Percentiles rank a stretch among this genome's conserved stretches.
These are phyloP conservation scores for Fusarium burgessii DNA, from an alignment of 2,329 filamentous ascomycete genomes.

Conservation along the genomic window DNA sequence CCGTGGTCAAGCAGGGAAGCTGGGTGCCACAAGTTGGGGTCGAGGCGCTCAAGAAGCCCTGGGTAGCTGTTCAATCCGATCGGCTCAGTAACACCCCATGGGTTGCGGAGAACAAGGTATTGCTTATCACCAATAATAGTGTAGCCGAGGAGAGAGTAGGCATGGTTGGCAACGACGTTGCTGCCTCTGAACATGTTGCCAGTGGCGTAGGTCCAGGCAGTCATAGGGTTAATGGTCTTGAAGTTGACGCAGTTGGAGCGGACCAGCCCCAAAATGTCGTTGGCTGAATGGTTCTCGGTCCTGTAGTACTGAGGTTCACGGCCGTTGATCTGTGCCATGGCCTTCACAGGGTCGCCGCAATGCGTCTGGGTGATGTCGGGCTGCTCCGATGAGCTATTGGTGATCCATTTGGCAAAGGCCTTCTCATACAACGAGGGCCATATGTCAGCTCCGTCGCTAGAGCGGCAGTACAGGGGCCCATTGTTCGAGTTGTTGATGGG, in stretches of 20 bases:
- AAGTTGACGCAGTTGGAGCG: slow-evolving; percentile 56
- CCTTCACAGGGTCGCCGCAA: slow-evolving; percentile 59
- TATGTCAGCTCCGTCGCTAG: slow-evolving; percentile 56
- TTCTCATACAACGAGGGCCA: slow-evolving; percentile 62
- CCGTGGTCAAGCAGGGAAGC: slow-evolving; percentile 53
- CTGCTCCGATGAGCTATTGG: slow-evolving; percentile 46
- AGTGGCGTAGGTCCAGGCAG: slow-evolving; percentile 56
- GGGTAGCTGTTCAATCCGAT: slow-evolving; percentile 55
- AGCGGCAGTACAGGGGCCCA: slow-evolving; percentile 57
- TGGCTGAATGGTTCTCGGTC: slow-evolving; percentile 48
- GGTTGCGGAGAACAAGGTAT: slow-evolving; percentile 59
- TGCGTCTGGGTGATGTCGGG: slow-evolving; percentile 57
- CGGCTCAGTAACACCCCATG: slow-evolving; percentile 59
- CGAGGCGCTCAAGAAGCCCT: slow-evolving; percentile 54
- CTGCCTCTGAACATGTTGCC: slow-evolving; percentile 53
- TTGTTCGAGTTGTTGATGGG: slow-evolving; percentile 59
- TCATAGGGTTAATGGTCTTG: slow-evolving; percentile 58
- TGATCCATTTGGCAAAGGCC: slow-evolving; percentile 61
- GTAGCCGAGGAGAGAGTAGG: slow-evolving; percentile 58
- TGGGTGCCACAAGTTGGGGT: slow-evolving; percentile 54
- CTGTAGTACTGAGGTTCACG: slow-evolving; percentile 54
- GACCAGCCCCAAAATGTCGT: slow-evolving; percentile 54
- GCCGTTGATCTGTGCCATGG: slow-evolving; percentile 59
- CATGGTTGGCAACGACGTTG: slow-evolving; percentile 60
- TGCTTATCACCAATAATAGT: slow-evolving; percentile 52